phyloP scores from a whole-genome alignment of 352 stramenopile genomes.

The Globisporangium orthogonon region DNA sequence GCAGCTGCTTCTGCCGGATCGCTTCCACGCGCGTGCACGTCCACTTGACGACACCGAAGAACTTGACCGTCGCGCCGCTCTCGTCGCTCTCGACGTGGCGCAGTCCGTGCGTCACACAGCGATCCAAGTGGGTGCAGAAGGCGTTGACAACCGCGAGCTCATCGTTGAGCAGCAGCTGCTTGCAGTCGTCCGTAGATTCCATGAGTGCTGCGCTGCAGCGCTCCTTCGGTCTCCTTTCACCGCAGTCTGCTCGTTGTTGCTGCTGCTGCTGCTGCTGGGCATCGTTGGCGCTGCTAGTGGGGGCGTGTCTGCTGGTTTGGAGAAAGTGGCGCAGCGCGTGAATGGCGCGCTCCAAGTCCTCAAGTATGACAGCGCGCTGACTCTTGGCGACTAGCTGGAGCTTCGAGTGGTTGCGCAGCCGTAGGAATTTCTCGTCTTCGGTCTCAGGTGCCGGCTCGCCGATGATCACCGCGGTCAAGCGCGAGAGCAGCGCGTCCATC shows the following conservation, averaged over 20 bases:
- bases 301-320: conserved; percentile 32
- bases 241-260: conserved; percentile 13
- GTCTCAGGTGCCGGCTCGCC: conserved; percentile 48
- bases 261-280: neutral
- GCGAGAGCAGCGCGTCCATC: conserved; percentile 58
- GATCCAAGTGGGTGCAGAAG: conserved; percentile 68
- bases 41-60: conserved; percentile 84
- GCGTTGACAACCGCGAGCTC: conserved; percentile 59
- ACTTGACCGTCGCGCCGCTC: conserved; percentile 64
- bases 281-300: neutral
- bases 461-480: conserved; percentile 37
- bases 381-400: conserved; percentile 65
- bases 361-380: conserved; percentile 69
- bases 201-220: conserved; percentile 33
- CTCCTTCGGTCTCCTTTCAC: conserved; percentile 11
- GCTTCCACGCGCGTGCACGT: conserved; percentile 74
- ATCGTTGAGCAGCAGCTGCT: conserved; percentile 65
- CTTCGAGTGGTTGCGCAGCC: conserved; percentile 46
- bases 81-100: conserved; percentile 48
- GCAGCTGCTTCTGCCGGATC: conserved; percentile 58
- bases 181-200: conserved; percentile 68
- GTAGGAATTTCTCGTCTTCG: conserved; percentile 37
- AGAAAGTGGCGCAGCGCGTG: conserved; percentile 49
- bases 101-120: conserved; percentile 60
- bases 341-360: conserved; percentile 71